Percentiles rank a stretch among this genome's conserved stretches.
Conservation (phyloP, 2,329 filamentous ascomycete genomes). For the Mycosphaerella sp. region DNA sequence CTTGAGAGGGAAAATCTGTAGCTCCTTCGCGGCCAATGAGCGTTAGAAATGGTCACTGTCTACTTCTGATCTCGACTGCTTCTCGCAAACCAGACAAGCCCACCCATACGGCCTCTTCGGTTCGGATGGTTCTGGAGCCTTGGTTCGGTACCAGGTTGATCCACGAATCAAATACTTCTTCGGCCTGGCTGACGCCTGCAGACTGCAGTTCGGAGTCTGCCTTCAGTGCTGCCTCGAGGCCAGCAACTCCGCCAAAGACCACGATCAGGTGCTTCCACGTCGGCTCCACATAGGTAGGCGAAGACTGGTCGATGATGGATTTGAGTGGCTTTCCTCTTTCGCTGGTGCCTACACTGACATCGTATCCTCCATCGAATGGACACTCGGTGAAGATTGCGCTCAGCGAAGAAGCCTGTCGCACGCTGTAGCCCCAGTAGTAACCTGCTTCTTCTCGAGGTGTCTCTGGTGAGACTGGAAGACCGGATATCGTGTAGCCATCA, state of each 20-base stretch:
- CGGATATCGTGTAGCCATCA: constrained; percentile 12
- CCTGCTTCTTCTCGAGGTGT: constrained; percentile 66
- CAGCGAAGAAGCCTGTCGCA: constrained; percentile 60
- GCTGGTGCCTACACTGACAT: constrained; percentile 75
- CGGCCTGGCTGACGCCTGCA: constrained; percentile 58
- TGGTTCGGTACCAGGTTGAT: constrained; percentile 74
- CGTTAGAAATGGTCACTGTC: not conserved
- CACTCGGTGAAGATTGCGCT: constrained; percentile 72
- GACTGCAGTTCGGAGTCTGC: constrained; percentile 53
- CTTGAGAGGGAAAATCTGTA: not conserved
- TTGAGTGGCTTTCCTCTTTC: constrained; percentile 55
- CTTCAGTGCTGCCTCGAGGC: constrained; percentile 67
- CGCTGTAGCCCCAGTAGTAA: constrained; percentile 80
- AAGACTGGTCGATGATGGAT: constrained; percentile 34
- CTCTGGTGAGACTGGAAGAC: constrained; percentile 52
- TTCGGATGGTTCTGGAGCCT: constrained; percentile 73
- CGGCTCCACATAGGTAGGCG: constrained; percentile 40
- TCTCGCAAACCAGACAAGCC: constrained; percentile 61
- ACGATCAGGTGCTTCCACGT: constrained; percentile 61
- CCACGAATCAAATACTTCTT: constrained; percentile 76
- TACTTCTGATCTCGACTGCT: constrained; percentile 26
- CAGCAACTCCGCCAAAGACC: constrained; percentile 74
- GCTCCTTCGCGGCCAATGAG: not conserved
- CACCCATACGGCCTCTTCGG: constrained; percentile 76
- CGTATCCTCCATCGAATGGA: constrained; percentile 69